These are phyloP conservation scores for Colletotrichum sp. DNA, from an alignment of 2,329 filamentous ascomycete genomes.

Conservation along the genomic window DNA sequence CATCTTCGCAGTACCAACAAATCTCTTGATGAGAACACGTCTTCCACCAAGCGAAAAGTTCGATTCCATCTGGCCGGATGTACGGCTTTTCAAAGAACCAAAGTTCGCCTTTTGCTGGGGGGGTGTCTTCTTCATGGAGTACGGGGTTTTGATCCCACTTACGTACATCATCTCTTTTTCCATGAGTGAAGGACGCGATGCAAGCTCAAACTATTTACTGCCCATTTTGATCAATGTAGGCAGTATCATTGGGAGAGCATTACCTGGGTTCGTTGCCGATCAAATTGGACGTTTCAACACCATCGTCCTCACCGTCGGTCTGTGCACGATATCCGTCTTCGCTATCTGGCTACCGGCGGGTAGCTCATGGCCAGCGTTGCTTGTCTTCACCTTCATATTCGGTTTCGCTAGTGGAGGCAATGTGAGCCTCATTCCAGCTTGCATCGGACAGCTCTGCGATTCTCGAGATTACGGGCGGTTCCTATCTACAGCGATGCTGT, in stretches of 20 bases:
- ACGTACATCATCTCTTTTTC: slow-evolving; percentile 83
- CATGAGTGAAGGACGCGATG: slow-evolving; percentile 65
- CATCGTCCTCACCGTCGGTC: slow-evolving; percentile 68
- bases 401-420: not conserved
- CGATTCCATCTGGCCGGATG: slow-evolving; percentile 63
- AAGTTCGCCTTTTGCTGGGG: slow-evolving; percentile 68
- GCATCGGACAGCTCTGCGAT: not conserved
- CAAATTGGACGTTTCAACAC: slow-evolving; percentile 84
- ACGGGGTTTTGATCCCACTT: slow-evolving; percentile 80
- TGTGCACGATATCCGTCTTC: not conserved
- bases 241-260: slow-evolving; percentile 77
- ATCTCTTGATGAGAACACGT: slow-evolving; percentile 58
- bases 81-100: slow-evolving; percentile 65
- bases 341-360: not conserved
- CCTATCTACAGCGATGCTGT: not conserved
- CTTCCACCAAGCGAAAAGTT: slow-evolving; percentile 63
- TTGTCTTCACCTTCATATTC: not conserved
- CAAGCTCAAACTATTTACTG: slow-evolving; percentile 74
- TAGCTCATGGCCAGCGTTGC: not conserved
- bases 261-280: slow-evolving; percentile 82
- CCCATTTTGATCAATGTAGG: slow-evolving; percentile 84
- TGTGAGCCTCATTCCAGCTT: not conserved
- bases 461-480: not conserved
- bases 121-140: slow-evolving; percentile 75
- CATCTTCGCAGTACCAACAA: slow-evolving; percentile 46